Percentiles rank a stretch among this genome's conserved stretches.
Evolutionary conservation across 306 rosid genomes (phyloP).

Genomic region (Rubus parviflorus): DNA sequence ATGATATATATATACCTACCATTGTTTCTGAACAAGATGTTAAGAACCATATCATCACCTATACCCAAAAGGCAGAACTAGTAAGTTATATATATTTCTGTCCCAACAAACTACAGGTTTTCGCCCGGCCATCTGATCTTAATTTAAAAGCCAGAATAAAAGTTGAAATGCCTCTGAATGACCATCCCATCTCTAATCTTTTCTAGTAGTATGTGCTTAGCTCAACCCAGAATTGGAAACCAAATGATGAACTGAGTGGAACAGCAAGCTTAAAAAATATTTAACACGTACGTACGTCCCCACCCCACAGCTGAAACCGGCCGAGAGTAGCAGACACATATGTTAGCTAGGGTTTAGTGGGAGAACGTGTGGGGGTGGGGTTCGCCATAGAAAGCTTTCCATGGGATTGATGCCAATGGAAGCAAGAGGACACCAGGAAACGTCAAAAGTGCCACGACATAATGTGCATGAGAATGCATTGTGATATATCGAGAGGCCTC

Average conservation of each 20-base stretch:
- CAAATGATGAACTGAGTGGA: background rate
- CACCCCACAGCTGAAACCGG: background rate
- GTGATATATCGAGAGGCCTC: background rate
- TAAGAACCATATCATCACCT: no score
- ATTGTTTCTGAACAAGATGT: no score
- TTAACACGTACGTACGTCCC: no score
- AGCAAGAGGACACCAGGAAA: background rate
- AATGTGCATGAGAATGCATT: background rate
- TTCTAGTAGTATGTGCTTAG: background rate
- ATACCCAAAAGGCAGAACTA: no score
- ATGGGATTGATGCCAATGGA: background rate
- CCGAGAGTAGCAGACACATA: background rate
- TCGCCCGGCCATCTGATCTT: background rate
- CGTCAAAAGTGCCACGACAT: background rate
- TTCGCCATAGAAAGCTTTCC: background rate
- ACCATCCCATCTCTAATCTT: background rate
- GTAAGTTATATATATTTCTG: background rate
- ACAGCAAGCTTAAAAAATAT: no score
- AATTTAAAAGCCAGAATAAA: background rate
- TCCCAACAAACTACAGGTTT: background rate
- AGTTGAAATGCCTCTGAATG: background rate
- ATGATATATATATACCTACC: no score
- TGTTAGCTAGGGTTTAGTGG: background rate
- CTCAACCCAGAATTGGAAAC: background rate
- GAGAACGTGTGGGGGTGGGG: background rate